A percentile compares a stretch with the other conserved stretches of the same genome.
Evolutionary conservation across 2,329 filamentous ascomycete genomes (phyloP).

Genomic region (Colletotrichum lentis): DNA sequence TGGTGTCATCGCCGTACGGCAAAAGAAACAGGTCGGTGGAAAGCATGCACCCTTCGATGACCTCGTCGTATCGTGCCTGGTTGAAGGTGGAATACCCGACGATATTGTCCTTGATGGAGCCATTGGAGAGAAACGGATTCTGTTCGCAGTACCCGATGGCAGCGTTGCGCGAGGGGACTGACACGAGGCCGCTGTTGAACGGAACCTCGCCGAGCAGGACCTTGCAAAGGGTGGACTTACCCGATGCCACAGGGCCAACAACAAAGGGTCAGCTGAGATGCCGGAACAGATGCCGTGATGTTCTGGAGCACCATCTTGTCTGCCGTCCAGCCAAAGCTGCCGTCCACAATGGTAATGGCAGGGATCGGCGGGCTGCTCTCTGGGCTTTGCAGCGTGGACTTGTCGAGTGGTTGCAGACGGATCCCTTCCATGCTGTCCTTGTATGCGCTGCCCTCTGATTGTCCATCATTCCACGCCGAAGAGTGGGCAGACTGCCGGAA

Average conservation of each 20-base stretch:
- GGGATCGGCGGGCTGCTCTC: background rate
- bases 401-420: background rate
- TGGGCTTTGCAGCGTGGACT: background rate
- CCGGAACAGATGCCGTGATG: constrained; percentile 47
- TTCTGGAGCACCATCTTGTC: constrained; percentile 43
- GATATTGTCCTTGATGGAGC: constrained; percentile 42
- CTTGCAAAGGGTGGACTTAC: constrained; percentile 53
- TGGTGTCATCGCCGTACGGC: constrained; percentile 44
- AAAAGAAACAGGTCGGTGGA: constrained; percentile 40
- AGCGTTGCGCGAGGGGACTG: constrained; percentile 28
- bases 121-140: constrained; percentile 42
- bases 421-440: constrained; percentile 20
- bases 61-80: constrained; percentile 37
- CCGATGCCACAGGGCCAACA: constrained; percentile 52
- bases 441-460: constrained; percentile 36
- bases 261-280: constrained; percentile 48
- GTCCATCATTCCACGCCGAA: constrained; percentile 1
- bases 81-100: constrained; percentile 39
- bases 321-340: constrained; percentile 47
- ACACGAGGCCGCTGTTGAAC: constrained; percentile 38
- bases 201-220: constrained; percentile 47
- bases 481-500: constrained; percentile 38
- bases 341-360: constrained; percentile 35
- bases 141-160: constrained; percentile 48
- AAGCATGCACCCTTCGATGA: constrained; percentile 39